A percentile compares a stretch with the other conserved stretches of the same genome.
phyloP scores from a whole-genome alignment of 2,329 filamentous ascomycete species.

The Curvularia verruculosa region DNA sequence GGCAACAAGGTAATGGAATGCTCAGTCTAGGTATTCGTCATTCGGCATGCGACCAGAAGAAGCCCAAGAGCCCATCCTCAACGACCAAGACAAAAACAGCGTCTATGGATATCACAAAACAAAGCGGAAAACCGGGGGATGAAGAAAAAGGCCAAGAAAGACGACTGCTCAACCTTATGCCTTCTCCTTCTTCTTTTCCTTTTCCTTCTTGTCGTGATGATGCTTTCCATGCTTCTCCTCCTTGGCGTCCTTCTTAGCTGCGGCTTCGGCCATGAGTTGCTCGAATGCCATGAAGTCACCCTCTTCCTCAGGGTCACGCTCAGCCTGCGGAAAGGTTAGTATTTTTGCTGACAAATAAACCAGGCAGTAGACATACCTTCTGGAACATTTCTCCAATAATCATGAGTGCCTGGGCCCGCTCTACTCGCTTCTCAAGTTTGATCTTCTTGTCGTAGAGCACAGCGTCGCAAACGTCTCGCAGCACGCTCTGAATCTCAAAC shows the following conservation, averaged over 20 bases:
- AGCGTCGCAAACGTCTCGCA: constrained; percentile 91
- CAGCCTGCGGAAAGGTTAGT: constrained; percentile 64
- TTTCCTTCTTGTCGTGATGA: constrained; percentile 49
- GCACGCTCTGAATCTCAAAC: constrained; percentile 96
- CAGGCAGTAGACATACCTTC: constrained; percentile 65
- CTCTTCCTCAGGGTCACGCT: constrained; percentile 91
- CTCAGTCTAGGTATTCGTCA: not conserved
- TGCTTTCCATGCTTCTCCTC: constrained; percentile 81
- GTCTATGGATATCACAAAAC: constrained; percentile 42
- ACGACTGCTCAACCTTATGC: constrained; percentile 18
- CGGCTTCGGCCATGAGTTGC: constrained; percentile 94
- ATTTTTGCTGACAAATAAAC: not conserved
- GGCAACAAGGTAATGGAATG: not conserved
- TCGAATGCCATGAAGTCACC: constrained; percentile 99
- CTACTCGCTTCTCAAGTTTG: constrained; percentile 80
- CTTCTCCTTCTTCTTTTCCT: constrained; percentile 38
- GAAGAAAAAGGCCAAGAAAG: not conserved
- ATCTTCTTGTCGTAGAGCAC: constrained; percentile 82
- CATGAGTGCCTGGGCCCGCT: constrained; percentile 87
- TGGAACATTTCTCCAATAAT: constrained; percentile 88
- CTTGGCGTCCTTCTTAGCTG: constrained; percentile 86
- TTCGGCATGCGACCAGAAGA: not conserved
- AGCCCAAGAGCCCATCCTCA: not conserved
- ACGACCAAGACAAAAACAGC: constrained; percentile 11
- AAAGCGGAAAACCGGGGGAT: constrained; percentile 16